These are phyloP conservation scores for Rhazya stricta DNA, from an alignment of 257 asterid genomes.

Conservation along the genomic window DNA sequence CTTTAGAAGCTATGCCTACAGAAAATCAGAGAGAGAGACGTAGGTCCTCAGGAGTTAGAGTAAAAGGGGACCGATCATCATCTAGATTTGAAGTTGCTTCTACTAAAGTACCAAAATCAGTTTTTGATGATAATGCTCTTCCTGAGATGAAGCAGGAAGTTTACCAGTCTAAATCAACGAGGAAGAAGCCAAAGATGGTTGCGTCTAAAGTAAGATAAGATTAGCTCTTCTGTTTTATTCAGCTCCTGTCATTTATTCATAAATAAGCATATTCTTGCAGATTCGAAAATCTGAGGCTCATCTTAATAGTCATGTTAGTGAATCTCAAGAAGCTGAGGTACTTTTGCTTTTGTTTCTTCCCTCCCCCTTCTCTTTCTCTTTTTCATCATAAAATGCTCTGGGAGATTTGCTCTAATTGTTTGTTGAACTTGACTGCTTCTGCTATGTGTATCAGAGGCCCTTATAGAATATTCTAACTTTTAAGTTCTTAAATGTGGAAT, in stretches of 20 bases:
- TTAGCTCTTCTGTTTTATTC: constrained; percentile 9
- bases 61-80: constrained; percentile 38
- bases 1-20: constrained; percentile 39
- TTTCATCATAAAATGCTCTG: background rate
- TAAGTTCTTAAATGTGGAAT: background rate
- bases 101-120: constrained; percentile 41
- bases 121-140: constrained; percentile 32
- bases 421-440: background rate
- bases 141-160: constrained; percentile 47
- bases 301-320: constrained; percentile 34
- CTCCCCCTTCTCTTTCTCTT: background rate
- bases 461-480: background rate
- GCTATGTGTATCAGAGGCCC: background rate
- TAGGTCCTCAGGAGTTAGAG: constrained; percentile 43
- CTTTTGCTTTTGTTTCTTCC: constrained; percentile 1
- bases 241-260: constrained; percentile 21
- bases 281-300: constrained; percentile 46
- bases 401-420: background rate
- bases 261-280: constrained; percentile 35
- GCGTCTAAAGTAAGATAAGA: constrained; percentile 44
- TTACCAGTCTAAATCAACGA: constrained; percentile 31
- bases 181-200: constrained; percentile 48
- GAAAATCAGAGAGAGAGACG: constrained; percentile 45
- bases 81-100: constrained; percentile 51
- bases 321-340: constrained; percentile 61